These are phyloP conservation scores for Alternaria sp. DNA, from an alignment of 2,329 filamentous ascomycete species.

Conservation along the genomic window DNA sequence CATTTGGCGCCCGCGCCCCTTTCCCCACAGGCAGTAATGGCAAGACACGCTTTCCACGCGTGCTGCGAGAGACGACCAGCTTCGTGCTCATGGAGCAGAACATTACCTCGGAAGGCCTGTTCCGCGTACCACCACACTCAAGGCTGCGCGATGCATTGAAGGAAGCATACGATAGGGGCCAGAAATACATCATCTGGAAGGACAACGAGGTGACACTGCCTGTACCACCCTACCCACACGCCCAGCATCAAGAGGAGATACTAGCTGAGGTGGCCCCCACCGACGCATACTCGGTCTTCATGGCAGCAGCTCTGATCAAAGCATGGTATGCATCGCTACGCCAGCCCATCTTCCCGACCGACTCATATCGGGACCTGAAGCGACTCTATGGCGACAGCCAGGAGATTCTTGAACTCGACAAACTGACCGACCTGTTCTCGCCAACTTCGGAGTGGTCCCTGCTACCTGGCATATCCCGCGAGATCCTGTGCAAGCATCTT, in stretches of 20 bases:
- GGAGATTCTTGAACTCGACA: constrained; percentile 49
- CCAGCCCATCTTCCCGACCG: constrained; percentile 58
- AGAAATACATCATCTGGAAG: constrained; percentile 62
- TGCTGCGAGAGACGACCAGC: constrained; percentile 59
- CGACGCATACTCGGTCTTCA: constrained; percentile 61
- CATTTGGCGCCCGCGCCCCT: constrained; percentile 56
- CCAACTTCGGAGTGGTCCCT: constrained; percentile 55
- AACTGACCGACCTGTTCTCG: constrained; percentile 55
- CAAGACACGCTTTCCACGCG: constrained; percentile 56
- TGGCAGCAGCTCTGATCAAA: constrained; percentile 62
- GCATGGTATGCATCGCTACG: constrained; percentile 61
- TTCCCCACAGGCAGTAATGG: constrained; percentile 55
- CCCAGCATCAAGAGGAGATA: constrained; percentile 49
- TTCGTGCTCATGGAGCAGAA: constrained; percentile 59
- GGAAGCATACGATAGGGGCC: constrained; percentile 62
- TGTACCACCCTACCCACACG: constrained; percentile 39
- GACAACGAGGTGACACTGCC: constrained; percentile 48
- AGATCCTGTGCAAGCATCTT: constrained; percentile 58
- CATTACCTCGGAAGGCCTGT: constrained; percentile 59
- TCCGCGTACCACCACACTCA: constrained; percentile 60
- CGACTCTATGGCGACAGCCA: constrained; percentile 51
- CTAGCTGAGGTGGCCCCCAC: constrained; percentile 55
- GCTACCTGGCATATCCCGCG: constrained; percentile 53
- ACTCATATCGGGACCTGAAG: constrained; percentile 56
- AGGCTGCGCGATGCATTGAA: constrained; percentile 58